Evolutionary conservation across 164 flowering plant genomes (phyloP).

Genomic region (Platanus orientalis): DNA sequence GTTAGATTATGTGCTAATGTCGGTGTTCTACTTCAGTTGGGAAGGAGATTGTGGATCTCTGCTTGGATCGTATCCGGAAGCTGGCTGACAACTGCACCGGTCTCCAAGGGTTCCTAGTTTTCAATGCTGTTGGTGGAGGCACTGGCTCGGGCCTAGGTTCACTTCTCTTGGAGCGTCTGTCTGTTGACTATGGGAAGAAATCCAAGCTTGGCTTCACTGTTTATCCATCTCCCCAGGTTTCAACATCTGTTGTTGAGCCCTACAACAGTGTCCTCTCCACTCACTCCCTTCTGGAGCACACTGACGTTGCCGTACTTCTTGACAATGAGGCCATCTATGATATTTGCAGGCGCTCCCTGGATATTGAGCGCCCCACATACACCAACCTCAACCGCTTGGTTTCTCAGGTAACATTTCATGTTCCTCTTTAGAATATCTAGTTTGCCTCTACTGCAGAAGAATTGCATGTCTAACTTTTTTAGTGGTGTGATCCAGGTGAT

Average conservation of each 20-base stretch:
- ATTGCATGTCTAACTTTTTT: too few species aligned
- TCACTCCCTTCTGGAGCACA: constrained; percentile 62
- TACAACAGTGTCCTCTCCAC: constrained; percentile 64
- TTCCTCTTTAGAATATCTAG: too few species aligned
- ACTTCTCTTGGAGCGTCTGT: constrained; percentile 56
- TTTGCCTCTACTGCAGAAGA: too few species aligned
- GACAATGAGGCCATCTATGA: constrained; percentile 72
- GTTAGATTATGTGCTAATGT: not conserved
- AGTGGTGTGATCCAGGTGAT: constrained; percentile 47
- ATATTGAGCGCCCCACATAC: constrained; percentile 67
- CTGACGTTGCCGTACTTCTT: constrained; percentile 55
- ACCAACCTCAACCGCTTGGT: constrained; percentile 65
- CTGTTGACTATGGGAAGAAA: too few species aligned
- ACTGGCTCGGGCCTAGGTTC: constrained; percentile 77
- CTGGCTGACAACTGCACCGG: constrained; percentile 75
- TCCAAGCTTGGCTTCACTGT: constrained; percentile 53
- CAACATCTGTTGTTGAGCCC: constrained; percentile 71
- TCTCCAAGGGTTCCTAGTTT: constrained; percentile 66
- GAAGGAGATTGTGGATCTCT: constrained; percentile 65
- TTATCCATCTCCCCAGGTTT: constrained; percentile 68
- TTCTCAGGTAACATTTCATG: constrained; percentile 53
- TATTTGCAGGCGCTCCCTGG: constrained; percentile 54
- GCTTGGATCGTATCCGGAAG: constrained; percentile 62
- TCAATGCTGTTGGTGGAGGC: constrained; percentile 74
- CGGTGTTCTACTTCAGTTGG: constrained; percentile 34